Evolutionary conservation across 2,329 filamentous ascomycete genomes (phyloP), one percentile per base, ranked within the genome.

Genomic region (Aspergillus calidoustus): DNA sequence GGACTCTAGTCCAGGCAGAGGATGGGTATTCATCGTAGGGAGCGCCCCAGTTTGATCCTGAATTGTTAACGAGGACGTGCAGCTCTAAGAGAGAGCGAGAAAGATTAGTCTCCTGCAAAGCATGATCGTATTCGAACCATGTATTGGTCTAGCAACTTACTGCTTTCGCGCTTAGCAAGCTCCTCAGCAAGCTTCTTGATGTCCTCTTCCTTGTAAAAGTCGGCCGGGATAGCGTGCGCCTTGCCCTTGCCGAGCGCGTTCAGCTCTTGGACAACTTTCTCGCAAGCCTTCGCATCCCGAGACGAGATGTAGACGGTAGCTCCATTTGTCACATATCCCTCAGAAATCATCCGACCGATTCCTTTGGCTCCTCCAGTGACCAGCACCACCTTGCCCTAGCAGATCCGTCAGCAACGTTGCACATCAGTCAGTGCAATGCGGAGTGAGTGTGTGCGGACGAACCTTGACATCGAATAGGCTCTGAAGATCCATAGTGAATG

Each of bases 381-480:
- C 66, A 84, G 80, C 64, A 80, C 81, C 64, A 83, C 74, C 71
- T 79, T 79, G 60, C 72, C 77, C 77, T 79, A 54, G 34, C 44
- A 22, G 22, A n/a, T 22, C 11, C 19, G 19, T 61, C n/a, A 51
- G 22, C 34, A 55, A 47, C 15, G 19, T 28, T 13, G 49, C 17
- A 43, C 43, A 43, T 23, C 25, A 13, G 54, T 38, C 30, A 23
- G 19, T 19, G 28, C 25, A 43, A n/a, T 38, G 23, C 15, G 46
- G 44, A 30, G 41, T 6, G 30, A 9, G 44, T 3, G 15, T 44
- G 19, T 5, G 25, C 25, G 25, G 34, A 65, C 76, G 67, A 70
- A 87, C 86, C 81, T 87, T 85, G 67, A 89, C 85, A 66, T 84
- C 78, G 71, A 88, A 88, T 43, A 89, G 78, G 63, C 66, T 82